Evolutionary conservation across 1,284 basidiomycete genomes (phyloP).

Genomic region (Sporisorium scitamineum): DNA sequence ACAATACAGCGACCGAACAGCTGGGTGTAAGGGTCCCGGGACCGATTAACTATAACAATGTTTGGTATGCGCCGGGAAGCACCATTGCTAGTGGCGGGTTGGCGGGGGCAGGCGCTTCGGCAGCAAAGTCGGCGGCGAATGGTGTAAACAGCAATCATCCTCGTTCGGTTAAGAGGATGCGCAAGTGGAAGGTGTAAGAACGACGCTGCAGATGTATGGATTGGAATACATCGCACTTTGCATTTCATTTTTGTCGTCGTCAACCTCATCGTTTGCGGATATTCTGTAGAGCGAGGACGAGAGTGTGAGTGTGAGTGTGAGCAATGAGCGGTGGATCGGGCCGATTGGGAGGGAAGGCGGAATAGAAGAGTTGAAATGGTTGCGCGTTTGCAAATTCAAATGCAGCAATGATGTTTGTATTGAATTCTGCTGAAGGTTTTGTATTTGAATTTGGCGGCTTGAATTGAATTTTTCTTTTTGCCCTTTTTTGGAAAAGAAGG

Average conservation of each 20-base stretch:
- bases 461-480: background rate
- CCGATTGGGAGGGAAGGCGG: background rate
- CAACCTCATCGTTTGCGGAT: too few relatives aligned
- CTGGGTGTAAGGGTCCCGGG: conserved; percentile 42
- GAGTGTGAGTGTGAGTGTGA: background rate
- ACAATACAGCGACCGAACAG: conserved; percentile 13
- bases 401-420: background rate
- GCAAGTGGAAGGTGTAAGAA: conserved; percentile 53
- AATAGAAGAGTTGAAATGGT: background rate
- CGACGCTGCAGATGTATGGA: background rate
- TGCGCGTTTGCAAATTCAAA: background rate
- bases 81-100: conserved; percentile 44
- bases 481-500: background rate
- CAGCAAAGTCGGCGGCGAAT: conserved; percentile 6
- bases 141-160: conserved; percentile 20
- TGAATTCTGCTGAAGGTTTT: too few relatives aligned
- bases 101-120: conserved; percentile 12
- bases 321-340: background rate
- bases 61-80: conserved; percentile 54
- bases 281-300: background rate
- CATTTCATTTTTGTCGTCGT: background rate
- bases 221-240: background rate
- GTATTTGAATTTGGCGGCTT: background rate
- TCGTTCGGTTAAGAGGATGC: conserved; percentile 38
- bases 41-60: conserved; percentile 56